A percentile compares a stretch with the other conserved stretches of the same genome.
phyloP scores from a whole-genome alignment of 148 eudicot species.

The Rhododendron kiyosumense region DNA sequence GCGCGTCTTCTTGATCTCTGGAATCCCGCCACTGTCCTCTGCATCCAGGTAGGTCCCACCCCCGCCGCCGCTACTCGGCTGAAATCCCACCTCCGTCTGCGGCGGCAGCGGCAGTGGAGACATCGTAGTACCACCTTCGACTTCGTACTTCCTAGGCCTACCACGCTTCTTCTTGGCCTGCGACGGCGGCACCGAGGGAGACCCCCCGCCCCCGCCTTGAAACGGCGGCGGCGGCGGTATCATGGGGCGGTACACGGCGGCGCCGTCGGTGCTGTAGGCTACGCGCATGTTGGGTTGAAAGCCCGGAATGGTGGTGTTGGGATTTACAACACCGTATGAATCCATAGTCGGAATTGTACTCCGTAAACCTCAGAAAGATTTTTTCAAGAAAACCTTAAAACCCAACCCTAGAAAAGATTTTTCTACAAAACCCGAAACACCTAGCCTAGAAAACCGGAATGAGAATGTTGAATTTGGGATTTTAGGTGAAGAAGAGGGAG shows the following conservation, averaged over 20 bases:
- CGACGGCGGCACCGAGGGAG: neutral
- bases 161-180: slow-evolving; percentile 29
- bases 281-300: slow-evolving; percentile 24
- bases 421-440: neutral
- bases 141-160: slow-evolving; percentile 36
- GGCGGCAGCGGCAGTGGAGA: neutral
- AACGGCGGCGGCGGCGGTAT: slow-evolving; percentile 8
- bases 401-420: neutral
- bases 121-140: slow-evolving; percentile 23
- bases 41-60: neutral
- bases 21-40: neutral
- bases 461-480: neutral
- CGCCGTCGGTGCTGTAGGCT: slow-evolving; percentile 23
- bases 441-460: neutral
- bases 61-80: slow-evolving; percentile 6
- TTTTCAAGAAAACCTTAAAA: neutral
- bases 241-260: slow-evolving; percentile 25
- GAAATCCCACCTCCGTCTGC: neutral
- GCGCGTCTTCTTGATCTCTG: neutral
- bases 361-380: neutral
- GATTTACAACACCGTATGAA: neutral
- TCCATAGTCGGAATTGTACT: neutral
- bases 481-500: neutral
- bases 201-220: neutral
- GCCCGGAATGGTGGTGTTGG: neutral